Base-by-base conservation (phyloP, 257 asterid genomes). In the Prunella vulgaris region DNA sequence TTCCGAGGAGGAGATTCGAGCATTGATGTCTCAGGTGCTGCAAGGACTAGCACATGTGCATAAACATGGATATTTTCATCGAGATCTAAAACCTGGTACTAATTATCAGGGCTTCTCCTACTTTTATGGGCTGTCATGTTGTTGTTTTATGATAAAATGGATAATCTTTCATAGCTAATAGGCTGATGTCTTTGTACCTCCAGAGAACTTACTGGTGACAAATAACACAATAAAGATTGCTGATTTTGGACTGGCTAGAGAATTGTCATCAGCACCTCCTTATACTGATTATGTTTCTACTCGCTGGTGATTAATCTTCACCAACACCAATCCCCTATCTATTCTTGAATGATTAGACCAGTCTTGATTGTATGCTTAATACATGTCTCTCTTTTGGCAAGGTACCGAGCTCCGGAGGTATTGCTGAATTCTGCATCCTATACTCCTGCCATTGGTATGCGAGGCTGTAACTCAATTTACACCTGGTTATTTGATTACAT, bases 331-430 rank as follows among this genome's bases (percentile, higher is more conserved):
- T 24, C 24, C n/a, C 67, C 21, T 76, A 32, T 13, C 40, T 63
- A 44, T 27, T 61, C 24, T 66, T 42, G 42, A 63, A 40, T 27
- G 56, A 64, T 37, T 22, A 7, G 52, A 69, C 70, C 54, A 51
- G 71, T 73, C 71, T 77, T 24, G n/a, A 24, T 59, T 64, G 48
- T 65, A 40, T 58, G 75, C 48, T 57, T 70, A 58, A 54, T 64
- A 12, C 30, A 4, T 75, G 46, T 33, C 66, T 38, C 68, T 64
- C 63, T 70, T 44, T 33, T 49, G 73, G 49, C 35, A 51, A 93
- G 99, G 99, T 93, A 93, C 72, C 97, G 99, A 70, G 99, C 99
- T 24, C 97, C 97, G 18, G 99, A 93, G 82, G 97, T 93, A 60
- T 81, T 93, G 82, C 70, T 93, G 88, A 95, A 82, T 38, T 87